Evolutionary conservation across 2,329 filamentous ascomycete genomes (phyloP).

Genomic region (Aureobasidium sp.): DNA sequence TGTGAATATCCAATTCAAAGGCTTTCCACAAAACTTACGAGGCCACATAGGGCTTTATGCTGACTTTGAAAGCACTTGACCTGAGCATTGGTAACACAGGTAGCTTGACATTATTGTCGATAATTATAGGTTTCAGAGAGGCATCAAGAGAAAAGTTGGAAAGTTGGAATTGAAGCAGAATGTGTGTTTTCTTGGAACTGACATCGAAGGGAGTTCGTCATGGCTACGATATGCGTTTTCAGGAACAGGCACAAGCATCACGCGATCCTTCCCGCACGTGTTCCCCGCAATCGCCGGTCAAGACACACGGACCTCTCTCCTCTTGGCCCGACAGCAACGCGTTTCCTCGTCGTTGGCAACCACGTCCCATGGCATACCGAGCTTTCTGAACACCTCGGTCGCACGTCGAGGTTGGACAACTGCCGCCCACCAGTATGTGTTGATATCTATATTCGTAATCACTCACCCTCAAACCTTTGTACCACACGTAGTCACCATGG

Average conservation of each 20-base stretch:
- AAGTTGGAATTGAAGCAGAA: too few relatives aligned
- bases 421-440: neutral
- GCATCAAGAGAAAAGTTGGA: neutral
- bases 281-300: neutral
- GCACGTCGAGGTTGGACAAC: neutral
- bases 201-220: neutral
- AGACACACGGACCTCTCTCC: neutral
- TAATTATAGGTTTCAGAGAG: neutral
- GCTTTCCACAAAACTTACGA: neutral
- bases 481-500: slow-evolving; percentile 36
- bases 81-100: slow-evolving; percentile 10
- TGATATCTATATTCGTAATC: neutral
- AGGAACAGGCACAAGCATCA: slow-evolving; percentile 1
- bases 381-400: neutral
- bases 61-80: neutral
- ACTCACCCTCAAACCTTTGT: neutral
- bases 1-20: too few relatives aligned
- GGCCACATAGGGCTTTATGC: neutral
- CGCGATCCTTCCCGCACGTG: neutral
- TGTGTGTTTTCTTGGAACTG: neutral
- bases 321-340: neutral
- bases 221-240: slow-evolving; percentile 13
- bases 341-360: neutral
- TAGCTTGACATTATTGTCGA: neutral
- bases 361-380: neutral